phyloP scores from a whole-genome alignment of 2,329 filamentous ascomycete genomes.

The Tolypocladium cylindrosporum region DNA sequence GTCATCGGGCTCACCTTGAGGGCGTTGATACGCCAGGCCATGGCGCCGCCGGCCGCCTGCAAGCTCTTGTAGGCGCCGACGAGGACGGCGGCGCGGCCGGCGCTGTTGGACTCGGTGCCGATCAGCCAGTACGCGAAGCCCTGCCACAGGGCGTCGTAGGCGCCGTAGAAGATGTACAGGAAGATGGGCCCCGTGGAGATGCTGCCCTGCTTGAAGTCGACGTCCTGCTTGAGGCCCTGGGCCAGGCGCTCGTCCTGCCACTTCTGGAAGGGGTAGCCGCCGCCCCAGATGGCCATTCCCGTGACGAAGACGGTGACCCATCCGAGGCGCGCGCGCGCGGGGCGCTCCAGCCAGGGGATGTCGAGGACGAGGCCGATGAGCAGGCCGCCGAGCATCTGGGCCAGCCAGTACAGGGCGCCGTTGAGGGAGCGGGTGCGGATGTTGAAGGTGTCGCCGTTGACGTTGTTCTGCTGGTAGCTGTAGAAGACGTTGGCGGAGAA shows the following conservation, averaged over 20 bases:
- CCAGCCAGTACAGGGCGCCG: conserved; percentile 42
- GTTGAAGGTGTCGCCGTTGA: conserved; percentile 44
- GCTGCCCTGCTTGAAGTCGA: conserved; percentile 35
- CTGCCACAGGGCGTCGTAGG: conserved; percentile 60
- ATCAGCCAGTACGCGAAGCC: conserved; percentile 54
- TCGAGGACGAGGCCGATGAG: conserved; percentile 36
- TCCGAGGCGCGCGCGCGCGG: conserved; percentile 33
- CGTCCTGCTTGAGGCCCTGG: conserved; percentile 27
- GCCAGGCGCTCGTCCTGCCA: conserved; percentile 37
- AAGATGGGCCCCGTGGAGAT: conserved; percentile 54
- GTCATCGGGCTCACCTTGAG: conserved; percentile 23
- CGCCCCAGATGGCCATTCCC: conserved; percentile 45
- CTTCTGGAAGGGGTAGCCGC: conserved; percentile 56
- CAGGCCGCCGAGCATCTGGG: conserved; percentile 43
- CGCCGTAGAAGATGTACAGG: conserved; percentile 61
- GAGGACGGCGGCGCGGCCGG: conserved; percentile 28
- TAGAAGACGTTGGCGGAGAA: conserved; percentile 46
- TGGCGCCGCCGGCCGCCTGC: conserved; percentile 30
- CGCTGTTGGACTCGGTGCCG: conserved; percentile 31
- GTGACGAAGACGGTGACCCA: conserved; percentile 35
- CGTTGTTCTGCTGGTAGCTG: conserved; percentile 44
- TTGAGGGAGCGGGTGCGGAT: conserved; percentile 44
- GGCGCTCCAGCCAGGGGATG: conserved; percentile 28
- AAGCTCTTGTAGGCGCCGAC: conserved; percentile 37
- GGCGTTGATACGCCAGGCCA: conserved; percentile 35